A percentile compares a stretch with the other conserved stretches of the same genome.
Conservation (phyloP, 257 asterid species). For the Anisodus acutangulus region DNA sequence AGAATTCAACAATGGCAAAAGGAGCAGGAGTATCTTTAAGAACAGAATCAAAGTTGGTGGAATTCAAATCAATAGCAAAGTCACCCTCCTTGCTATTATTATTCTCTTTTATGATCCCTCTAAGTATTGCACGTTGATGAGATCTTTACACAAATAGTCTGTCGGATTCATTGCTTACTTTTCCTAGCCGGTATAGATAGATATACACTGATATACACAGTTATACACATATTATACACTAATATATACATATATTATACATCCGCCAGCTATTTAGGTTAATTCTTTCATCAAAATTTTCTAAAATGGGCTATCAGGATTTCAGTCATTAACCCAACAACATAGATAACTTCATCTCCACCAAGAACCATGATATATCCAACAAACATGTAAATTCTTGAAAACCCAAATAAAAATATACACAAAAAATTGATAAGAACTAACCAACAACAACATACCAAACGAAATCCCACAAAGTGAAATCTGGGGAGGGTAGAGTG, state of each 20-base stretch:
- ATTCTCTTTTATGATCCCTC: conserved; percentile 46
- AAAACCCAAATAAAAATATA: background rate
- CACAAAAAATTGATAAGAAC: background rate
- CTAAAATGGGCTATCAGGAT: too few relatives aligned
- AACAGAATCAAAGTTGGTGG: conserved; percentile 69
- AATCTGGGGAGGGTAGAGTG: too few relatives aligned
- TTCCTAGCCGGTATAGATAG: too few relatives aligned
- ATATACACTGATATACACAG: too few relatives aligned
- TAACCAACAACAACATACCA: too few relatives aligned
- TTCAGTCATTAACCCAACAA: too few relatives aligned
- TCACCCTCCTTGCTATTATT: conserved; percentile 43
- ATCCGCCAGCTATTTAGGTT: background rate
- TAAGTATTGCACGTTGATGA: conserved; percentile 55
- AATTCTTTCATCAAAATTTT: background rate
- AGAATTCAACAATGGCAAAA: conserved; percentile 81
- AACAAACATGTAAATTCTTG: background rate
- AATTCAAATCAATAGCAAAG: conserved; percentile 71
- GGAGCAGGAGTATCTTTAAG: conserved; percentile 72
- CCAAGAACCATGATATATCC: background rate
- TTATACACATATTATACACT: too few relatives aligned
- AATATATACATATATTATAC: too few relatives aligned
- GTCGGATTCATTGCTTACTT: too few relatives aligned
- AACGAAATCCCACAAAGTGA: too few relatives aligned
- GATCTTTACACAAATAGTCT: conserved; percentile 38
- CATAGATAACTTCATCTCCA: background rate